Conservation (phyloP, 2,329 filamentous ascomycete species). For the Arthroderma sp. region DNA sequence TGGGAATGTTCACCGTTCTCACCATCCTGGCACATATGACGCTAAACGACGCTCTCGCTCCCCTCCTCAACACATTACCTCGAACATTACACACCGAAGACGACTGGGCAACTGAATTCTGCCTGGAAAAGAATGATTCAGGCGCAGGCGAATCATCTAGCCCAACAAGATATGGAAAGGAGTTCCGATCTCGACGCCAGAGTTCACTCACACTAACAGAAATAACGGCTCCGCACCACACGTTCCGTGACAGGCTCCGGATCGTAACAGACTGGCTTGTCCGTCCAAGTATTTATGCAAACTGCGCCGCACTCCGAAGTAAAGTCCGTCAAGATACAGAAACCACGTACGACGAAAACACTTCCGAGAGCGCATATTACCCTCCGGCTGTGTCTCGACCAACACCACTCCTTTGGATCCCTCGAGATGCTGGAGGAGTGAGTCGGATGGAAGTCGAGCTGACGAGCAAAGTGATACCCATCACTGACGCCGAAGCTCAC, state of each 20-base stretch:
- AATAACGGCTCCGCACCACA: not conserved
- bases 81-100: conserved; percentile 45
- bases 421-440: conserved; percentile 59
- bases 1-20: conserved; percentile 61
- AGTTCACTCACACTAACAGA: conserved; percentile 1
- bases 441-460: conserved; percentile 64
- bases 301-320: conserved; percentile 58
- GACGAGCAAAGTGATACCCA: conserved; percentile 56
- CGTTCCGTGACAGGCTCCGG: conserved; percentile 6
- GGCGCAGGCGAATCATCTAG: not conserved
- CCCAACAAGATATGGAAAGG: not conserved
- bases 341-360: conserved; percentile 48
- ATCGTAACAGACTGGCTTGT: conserved; percentile 38
- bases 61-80: conserved; percentile 53
- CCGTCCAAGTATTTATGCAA: conserved; percentile 61
- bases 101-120: not conserved
- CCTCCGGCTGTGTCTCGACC: conserved; percentile 54
- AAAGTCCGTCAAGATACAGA: conserved; percentile 49
- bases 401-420: conserved; percentile 66
- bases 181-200: conserved; percentile 1
- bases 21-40: conserved; percentile 60
- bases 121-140: not conserved
- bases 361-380: conserved; percentile 55
- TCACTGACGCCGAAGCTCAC: conserved; percentile 63
- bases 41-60: conserved; percentile 31